These are phyloP conservation scores for Hevea brasiliensis DNA, from an alignment of 345 rosid genomes.

Conservation along the genomic window DNA sequence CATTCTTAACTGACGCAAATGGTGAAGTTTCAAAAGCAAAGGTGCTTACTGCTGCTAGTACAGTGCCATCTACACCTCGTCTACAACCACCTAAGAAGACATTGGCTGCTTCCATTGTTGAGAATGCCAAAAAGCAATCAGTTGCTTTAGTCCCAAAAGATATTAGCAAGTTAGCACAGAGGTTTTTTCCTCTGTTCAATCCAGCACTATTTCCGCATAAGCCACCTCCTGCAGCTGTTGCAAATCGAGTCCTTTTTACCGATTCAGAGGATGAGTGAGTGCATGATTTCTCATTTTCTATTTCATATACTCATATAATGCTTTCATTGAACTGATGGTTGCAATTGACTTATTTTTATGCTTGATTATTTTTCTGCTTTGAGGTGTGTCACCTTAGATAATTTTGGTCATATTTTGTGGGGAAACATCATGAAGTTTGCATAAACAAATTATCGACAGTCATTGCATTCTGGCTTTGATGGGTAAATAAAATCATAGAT, in stretches of 20 bases:
- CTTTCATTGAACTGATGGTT: background rate
- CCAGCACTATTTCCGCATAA: constrained; percentile 78
- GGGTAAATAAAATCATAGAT: no score
- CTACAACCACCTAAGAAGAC: constrained; percentile 68
- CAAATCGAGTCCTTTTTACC: constrained; percentile 85
- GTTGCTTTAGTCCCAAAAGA: constrained; percentile 82
- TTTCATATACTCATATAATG: background rate
- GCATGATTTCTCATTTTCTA: background rate
- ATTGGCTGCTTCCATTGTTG: constrained; percentile 80
- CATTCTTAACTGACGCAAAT: constrained; percentile 38
- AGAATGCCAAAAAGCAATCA: constrained; percentile 73
- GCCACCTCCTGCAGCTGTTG: constrained; percentile 76
- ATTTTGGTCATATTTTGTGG: no score
- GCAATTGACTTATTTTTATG: background rate
- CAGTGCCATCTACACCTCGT: constrained; percentile 37
- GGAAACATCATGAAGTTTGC: constrained; percentile 3
- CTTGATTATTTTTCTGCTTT: background rate
- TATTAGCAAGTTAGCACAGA: constrained; percentile 68
- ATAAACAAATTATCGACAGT: background rate
- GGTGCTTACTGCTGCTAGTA: constrained; percentile 26
- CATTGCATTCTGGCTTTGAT: background rate
- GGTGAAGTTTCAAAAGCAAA: constrained; percentile 39
- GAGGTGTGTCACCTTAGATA: background rate
- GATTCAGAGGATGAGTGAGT: constrained; percentile 96
- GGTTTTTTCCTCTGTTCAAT: constrained; percentile 65